Conservation (phyloP, 805 yeast species). For the Gaillardinia entomophila region DNA sequence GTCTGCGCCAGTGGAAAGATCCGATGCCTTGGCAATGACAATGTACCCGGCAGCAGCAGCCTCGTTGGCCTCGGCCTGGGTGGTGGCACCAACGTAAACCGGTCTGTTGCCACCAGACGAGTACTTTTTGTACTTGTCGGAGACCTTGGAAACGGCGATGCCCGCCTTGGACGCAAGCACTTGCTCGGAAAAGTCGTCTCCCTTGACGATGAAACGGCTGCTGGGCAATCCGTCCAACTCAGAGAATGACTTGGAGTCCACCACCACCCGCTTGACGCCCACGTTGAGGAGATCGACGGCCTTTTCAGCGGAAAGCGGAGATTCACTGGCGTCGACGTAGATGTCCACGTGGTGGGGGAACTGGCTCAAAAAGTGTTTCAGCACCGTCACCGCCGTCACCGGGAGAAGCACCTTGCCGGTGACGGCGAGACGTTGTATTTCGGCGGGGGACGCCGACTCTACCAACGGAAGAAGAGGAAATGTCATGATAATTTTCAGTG, state of each 20-base stretch:
- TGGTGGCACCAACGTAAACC: slow-evolving; percentile 10
- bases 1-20: slow-evolving; percentile 21
- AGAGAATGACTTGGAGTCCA: slow-evolving; percentile 12
- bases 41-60: slow-evolving; percentile 27
- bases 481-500: slow-evolving; percentile 18
- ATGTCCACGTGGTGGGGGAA: slow-evolving; percentile 26
- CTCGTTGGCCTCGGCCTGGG: slow-evolving; percentile 19
- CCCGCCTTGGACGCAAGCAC: slow-evolving; percentile 13
- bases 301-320: too few species aligned
- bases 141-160: slow-evolving; percentile 15
- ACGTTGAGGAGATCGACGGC: slow-evolving; percentile 48
- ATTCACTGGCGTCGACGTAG: slow-evolving; percentile 23
- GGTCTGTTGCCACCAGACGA: slow-evolving; percentile 24
- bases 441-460: slow-evolving; percentile 10
- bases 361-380: slow-evolving; percentile 25
- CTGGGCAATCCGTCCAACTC: slow-evolving; percentile 44
- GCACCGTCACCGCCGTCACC: slow-evolving; percentile 14
- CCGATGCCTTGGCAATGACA: slow-evolving; percentile 22
- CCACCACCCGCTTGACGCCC: slow-evolving; percentile 50
- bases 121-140: slow-evolving; percentile 11
- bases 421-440: slow-evolving; percentile 19
- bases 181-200: slow-evolving; percentile 4
- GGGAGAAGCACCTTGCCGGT: slow-evolving; percentile 32
- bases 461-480: slow-evolving; percentile 36
- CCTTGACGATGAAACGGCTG: slow-evolving; percentile 28